Evolutionary conservation across 106 monocot genomes (phyloP), one percentile per base, ranked within the genome.

Genomic region (Amphibolis antarctica): DNA sequence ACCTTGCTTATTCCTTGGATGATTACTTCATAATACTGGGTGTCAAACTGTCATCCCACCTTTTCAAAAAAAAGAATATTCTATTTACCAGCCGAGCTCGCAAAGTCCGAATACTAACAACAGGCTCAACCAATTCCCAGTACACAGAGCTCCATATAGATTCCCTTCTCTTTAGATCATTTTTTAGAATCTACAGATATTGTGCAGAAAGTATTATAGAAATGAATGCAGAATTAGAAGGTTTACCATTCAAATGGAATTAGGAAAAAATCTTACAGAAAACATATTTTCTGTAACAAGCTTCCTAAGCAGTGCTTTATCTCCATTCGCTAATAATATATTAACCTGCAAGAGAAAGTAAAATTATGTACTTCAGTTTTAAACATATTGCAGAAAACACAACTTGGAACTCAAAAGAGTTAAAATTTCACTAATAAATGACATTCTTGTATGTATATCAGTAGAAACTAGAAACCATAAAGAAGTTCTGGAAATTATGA

Each of bases 211-310:
- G 27, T 12, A 53, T 28, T 42, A 11, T 10, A 42, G 18, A 5
- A 4, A 55, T 23, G 54, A 55, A 17, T 20, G 0, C 28, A 25
- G 12, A 57, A 0, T 27, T 12, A 57, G 13, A 15, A 57, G 28
- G 13, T n/a, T n/a, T n/a, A n/a, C 10, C 18, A 29, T 4, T 27
- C 0, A 59, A 29, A 31, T 31, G 36, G 27, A 26, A 24, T 55
- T 22, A 1, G 25, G 26, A 10, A 69, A 24, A 53, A 29, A 15
- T 20, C 26, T 81, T 80, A 98, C 98, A 20, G 98, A 98, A 64
- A 87, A 91, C 98, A 98, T 98, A 56, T 85, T 90, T 66, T 87
- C 98, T 20, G 98, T 98, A 30, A 79, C 82, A 18, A 71, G 50
- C 75, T 98, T 98, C 51, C 98, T 84, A 72, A 98, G 76, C 66